Evolutionary conservation across 805 yeast species (phyloP).

Genomic region (Candida bentonensis): DNA sequence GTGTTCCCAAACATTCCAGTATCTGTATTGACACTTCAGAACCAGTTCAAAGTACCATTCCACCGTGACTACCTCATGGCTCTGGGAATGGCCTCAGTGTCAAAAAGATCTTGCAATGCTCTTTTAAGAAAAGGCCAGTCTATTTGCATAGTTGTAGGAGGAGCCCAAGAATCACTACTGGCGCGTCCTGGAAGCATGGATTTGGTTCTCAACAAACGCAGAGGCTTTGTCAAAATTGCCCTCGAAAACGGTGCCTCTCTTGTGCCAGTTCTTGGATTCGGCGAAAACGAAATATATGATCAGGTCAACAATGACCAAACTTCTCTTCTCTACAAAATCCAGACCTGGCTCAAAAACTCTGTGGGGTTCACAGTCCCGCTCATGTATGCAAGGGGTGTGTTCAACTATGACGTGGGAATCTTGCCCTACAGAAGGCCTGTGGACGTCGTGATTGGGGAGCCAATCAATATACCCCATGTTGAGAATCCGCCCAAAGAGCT

Average conservation of each 20-base stretch:
- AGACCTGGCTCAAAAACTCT: constrained; percentile 53
- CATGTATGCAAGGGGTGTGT: constrained; percentile 82
- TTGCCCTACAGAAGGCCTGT: constrained; percentile 76
- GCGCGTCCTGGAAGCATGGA: constrained; percentile 47
- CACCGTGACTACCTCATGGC: constrained; percentile 75
- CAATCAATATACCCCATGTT: constrained; percentile 21
- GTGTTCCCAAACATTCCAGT: constrained; percentile 75
- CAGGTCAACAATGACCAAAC: constrained; percentile 31
- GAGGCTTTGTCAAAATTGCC: constrained; percentile 83
- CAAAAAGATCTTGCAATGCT: constrained; percentile 53
- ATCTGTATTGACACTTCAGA: constrained; percentile 64
- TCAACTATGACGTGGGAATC: constrained; percentile 84
- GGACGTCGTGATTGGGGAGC: constrained; percentile 39
- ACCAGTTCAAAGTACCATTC: constrained; percentile 77
- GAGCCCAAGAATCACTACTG: constrained; percentile 79
- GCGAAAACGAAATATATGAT: constrained; percentile 60
- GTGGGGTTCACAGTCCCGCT: constrained; percentile 83
- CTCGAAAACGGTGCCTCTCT: constrained; percentile 64
- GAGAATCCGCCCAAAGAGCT: constrained; percentile 6
- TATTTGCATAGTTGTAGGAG: constrained; percentile 86
- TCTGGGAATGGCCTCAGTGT: constrained; percentile 75
- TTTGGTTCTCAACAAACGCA: constrained; percentile 60
- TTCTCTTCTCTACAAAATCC: constrained; percentile 41
- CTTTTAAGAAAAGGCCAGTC: constrained; percentile 54
- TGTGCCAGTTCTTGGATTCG: constrained; percentile 85